Conservation (phyloP, 2,329 filamentous ascomycete species). For the Phaeosphaeriaceae sp. region DNA sequence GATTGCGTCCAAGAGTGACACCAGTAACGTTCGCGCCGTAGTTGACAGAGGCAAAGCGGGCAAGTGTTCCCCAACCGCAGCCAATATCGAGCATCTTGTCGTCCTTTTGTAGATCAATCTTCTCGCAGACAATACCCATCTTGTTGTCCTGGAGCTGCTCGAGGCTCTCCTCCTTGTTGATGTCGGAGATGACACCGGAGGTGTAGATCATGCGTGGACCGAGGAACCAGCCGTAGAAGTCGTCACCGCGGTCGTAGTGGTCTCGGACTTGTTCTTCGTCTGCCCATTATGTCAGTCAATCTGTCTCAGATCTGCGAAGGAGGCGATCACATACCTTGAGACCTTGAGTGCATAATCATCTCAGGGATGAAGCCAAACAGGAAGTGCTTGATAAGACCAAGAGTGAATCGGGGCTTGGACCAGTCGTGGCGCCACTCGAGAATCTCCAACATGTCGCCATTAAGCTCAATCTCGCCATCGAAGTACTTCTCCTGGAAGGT, state of each 20-base stretch:
- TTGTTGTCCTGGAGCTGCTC: constrained; percentile 99
- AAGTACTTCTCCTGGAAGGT: constrained; percentile 99
- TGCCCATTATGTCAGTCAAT: constrained; percentile 39
- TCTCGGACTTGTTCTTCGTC: constrained; percentile 98
- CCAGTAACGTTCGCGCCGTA: constrained; percentile 87
- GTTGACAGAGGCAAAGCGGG: constrained; percentile 90
- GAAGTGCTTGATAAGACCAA: constrained; percentile 85
- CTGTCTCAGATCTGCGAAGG: not conserved
- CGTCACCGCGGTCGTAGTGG: constrained; percentile 97
- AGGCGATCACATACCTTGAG: constrained; percentile 68
- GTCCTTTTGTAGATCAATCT: constrained; percentile 82
- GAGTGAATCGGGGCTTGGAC: constrained; percentile 92
- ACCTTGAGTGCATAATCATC: constrained; percentile 89
- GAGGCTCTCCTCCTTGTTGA: constrained; percentile 84
- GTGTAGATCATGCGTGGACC: constrained; percentile 99
- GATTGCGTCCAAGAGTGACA: constrained; percentile 93
- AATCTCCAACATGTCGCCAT: constrained; percentile 86
- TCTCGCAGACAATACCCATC: constrained; percentile 91
- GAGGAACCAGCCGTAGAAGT: constrained; percentile 98
- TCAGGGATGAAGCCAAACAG: constrained; percentile 87
- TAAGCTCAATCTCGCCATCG: constrained; percentile 92
- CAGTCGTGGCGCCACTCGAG: constrained; percentile 97
- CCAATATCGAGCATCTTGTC: constrained; percentile 92
- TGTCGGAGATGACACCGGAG: constrained; percentile 89
- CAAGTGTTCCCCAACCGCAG: constrained; percentile 96